Evolutionary conservation across 371 early-diverging fungal genomes (phyloP).

Genomic region (Actinomortierella wolfii): DNA sequence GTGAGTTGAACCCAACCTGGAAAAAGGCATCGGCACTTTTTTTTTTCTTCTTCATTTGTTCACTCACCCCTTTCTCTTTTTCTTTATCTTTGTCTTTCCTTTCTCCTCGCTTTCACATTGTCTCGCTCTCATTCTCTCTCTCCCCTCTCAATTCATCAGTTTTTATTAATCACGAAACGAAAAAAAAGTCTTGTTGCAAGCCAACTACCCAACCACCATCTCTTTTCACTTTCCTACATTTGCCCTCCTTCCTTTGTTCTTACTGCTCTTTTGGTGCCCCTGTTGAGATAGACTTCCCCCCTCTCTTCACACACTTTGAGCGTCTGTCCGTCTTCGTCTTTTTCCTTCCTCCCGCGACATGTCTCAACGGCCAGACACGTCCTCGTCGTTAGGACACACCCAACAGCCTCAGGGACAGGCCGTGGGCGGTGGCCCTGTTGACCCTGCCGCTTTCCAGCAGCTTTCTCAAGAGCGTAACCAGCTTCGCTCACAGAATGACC

Average conservation of each 20-base stretch:
- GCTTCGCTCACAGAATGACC: slow-evolving; percentile 78
- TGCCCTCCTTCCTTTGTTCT: slow-evolving; percentile 5
- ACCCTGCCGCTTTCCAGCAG: slow-evolving; percentile 41
- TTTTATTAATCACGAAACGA: neutral
- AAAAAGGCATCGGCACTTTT: neutral
- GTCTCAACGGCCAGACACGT: slow-evolving; percentile 33
- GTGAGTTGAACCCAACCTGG: too few species aligned
- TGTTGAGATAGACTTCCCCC: neutral
- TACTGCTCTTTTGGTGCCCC: neutral
- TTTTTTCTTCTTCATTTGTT: neutral
- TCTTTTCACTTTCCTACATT: neutral
- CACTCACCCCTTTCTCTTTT: neutral
- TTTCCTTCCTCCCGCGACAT: slow-evolving; percentile 11
- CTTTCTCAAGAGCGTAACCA: slow-evolving; percentile 64
- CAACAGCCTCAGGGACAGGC: slow-evolving; percentile 23
- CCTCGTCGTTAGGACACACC: slow-evolving; percentile 7
- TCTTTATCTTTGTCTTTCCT: neutral
- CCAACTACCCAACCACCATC: neutral
- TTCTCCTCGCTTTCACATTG: neutral
- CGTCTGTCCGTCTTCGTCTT: neutral
- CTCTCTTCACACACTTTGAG: neutral
- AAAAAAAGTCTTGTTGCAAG: too few species aligned
- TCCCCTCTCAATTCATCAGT: slow-evolving; percentile 2
- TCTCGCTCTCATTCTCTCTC: neutral
- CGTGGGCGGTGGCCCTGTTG: slow-evolving; percentile 17